Evolutionary conservation across 1,139 yeast species (phyloP), one percentile per base, ranked within the genome.

Genomic region (Schwanniomyces etchellsii): DNA sequence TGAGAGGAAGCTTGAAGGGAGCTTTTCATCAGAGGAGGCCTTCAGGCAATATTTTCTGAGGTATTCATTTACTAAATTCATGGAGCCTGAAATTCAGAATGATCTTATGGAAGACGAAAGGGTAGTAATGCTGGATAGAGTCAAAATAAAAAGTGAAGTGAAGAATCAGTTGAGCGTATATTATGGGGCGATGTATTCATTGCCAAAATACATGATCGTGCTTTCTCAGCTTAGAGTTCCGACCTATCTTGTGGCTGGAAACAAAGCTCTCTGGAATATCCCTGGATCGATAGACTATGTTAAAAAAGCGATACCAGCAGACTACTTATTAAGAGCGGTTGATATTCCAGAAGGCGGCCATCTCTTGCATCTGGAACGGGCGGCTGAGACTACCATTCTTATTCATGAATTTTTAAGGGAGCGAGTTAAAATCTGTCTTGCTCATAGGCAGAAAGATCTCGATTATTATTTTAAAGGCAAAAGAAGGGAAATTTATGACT

Each of bases 141-240:
- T 58, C 2, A 52, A 46, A 6, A 42, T 43, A 53, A 36, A 29
- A 9, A 48, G 42, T 26, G 48, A 39, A 36, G 35, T 44, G 43
- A 35, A 65, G 53, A 46, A 77, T 32, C 84, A 79, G 44, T 44
- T 77, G 47, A 52, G 70, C 1, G 59, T 75, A 9, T 81, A 80
- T 42, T 42, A 62, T 27, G 60, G 73, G 1, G 61, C 71, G 0
- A 38, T 47, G 4, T 49, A 56, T 7, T 52, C 67, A 1, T 15
- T 26, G 6, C 50, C 54, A 14, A 39, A 49, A 36, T 55, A 64
- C 11, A 57, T 59, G 53, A 46, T 45, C 4, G 44, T 57, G 14
- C 48, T 74, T 26, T 52, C 54, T 11, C 44, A 47, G 25, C 52
- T 74, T 20, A 58, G 55, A 29, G 55, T 61, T 12, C 81, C 76